Conservation (phyloP, 2,329 filamentous ascomycete genomes). For the Neopestalotiopsis clavispora region DNA sequence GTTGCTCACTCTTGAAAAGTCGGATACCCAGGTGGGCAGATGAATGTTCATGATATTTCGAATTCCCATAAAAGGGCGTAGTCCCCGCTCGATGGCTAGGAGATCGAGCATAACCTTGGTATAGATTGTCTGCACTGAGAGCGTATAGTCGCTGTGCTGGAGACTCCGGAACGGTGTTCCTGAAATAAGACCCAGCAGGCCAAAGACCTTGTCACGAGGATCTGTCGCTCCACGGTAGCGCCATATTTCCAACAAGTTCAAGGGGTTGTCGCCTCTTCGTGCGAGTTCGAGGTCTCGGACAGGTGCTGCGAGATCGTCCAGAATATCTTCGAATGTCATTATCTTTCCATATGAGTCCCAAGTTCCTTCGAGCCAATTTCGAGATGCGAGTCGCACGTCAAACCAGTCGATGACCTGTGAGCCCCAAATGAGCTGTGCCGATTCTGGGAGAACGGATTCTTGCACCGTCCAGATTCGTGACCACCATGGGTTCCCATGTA, state of each 20-base stretch:
- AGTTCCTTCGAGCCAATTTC: not conserved
- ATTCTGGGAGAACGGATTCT: not conserved
- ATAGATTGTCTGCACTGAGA: not conserved
- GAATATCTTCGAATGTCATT: not conserved
- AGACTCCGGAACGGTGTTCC: not conserved
- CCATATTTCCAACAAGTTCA: not conserved
- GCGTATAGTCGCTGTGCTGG: not conserved
- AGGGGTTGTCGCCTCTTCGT: not conserved
- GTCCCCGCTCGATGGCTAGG: not conserved
- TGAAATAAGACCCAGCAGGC: not conserved
- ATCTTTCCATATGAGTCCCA: not conserved
- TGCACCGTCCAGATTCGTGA: not conserved
- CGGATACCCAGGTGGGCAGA: not conserved
- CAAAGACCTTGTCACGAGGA: not conserved
- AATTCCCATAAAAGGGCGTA: not conserved
- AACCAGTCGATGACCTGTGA: not conserved
- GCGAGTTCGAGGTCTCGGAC: not conserved
- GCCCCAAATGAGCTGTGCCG: not conserved
- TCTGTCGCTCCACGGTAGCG: not conserved
- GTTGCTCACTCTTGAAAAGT: not conserved
- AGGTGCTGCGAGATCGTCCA: not conserved
- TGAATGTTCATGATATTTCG: not conserved
- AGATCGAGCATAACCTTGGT: not conserved
- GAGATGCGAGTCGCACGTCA: not conserved
- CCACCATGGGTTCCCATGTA: not conserved